Conservation (phyloP, 805 yeast species). For the Wickerhamiella hasegawae region DNA sequence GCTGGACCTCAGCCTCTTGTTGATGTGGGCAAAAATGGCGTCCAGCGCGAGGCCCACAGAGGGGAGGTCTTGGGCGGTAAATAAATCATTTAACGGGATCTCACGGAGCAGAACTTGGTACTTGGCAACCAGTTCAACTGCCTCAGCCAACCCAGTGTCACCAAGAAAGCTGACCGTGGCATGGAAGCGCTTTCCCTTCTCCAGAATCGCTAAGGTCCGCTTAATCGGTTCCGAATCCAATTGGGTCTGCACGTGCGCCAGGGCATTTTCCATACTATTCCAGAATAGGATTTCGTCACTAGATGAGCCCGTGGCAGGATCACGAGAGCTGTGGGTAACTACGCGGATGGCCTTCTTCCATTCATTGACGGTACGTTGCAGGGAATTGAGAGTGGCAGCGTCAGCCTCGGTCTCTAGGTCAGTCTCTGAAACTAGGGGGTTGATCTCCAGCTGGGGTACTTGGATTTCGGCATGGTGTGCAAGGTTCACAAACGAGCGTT, state of each 20-base stretch:
- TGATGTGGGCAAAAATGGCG: slow-evolving; percentile 40
- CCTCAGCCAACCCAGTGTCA: slow-evolving; percentile 51
- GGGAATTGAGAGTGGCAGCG: slow-evolving; percentile 40
- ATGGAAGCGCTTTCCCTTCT: slow-evolving; percentile 62
- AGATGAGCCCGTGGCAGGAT: slow-evolving; percentile 39
- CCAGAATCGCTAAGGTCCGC: slow-evolving; percentile 43
- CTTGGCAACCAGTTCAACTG: slow-evolving; percentile 33
- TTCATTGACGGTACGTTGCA: slow-evolving; percentile 53
- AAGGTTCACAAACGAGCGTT: slow-evolving; percentile 47
- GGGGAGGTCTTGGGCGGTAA: slow-evolving; percentile 30
- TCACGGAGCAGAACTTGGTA: slow-evolving; percentile 52
- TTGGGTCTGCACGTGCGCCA: slow-evolving; percentile 42
- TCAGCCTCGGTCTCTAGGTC: slow-evolving; percentile 19
- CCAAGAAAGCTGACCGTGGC: slow-evolving; percentile 57
- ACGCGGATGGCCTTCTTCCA: slow-evolving; percentile 57
- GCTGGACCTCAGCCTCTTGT: slow-evolving; percentile 40
- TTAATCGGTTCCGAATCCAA: slow-evolving; percentile 36
- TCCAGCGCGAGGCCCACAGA: slow-evolving; percentile 31
- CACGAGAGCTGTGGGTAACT: slow-evolving; percentile 37
- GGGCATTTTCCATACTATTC: slow-evolving; percentile 51
- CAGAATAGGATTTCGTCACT: slow-evolving; percentile 66
- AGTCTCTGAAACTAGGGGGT: slow-evolving; percentile 9
- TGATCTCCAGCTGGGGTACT: slow-evolving; percentile 11
- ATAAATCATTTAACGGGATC: slow-evolving; percentile 48
- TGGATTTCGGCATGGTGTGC: slow-evolving; percentile 37